A percentile compares a stretch with the other conserved stretches of the same genome.
phyloP scores from a whole-genome alignment of 495 filamentous ascomycete species.

The Xylaria cubensis region DNA sequence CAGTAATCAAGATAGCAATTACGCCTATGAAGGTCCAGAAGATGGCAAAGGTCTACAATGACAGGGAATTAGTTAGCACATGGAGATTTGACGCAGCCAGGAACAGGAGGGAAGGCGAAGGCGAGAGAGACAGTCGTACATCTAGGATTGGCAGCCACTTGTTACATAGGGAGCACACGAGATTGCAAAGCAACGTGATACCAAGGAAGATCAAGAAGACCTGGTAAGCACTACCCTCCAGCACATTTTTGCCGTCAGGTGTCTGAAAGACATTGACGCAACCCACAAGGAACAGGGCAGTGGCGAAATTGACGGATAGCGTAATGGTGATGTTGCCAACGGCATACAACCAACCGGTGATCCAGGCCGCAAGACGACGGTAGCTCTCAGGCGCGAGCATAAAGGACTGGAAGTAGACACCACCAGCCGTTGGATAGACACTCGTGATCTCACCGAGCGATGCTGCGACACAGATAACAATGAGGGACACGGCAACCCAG shows the following conservation, averaged over 20 bases:
- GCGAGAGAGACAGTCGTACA: constrained; percentile 37
- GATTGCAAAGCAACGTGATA: constrained; percentile 59
- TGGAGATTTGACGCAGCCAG: neutral
- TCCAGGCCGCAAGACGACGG: constrained; percentile 62
- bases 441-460: constrained; percentile 63
- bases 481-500: constrained; percentile 57
- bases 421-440: constrained; percentile 63
- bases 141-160: constrained; percentile 63
- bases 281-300: constrained; percentile 58
- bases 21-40: constrained; percentile 59
- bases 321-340: constrained; percentile 76
- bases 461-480: constrained; percentile 58
- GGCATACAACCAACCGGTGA: constrained; percentile 71
- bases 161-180: constrained; percentile 64
- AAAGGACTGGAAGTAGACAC: constrained; percentile 63
- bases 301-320: constrained; percentile 72
- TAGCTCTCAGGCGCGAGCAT: constrained; percentile 54
- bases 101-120: constrained; percentile 1
- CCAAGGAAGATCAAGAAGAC: constrained; percentile 66
- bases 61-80: neutral
- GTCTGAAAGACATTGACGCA: constrained; percentile 62
- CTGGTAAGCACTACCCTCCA: constrained; percentile 60
- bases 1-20: constrained; percentile 51
- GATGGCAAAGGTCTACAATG: constrained; percentile 53
- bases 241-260: constrained; percentile 43